Percentiles rank a stretch among this genome's conserved stretches.
Conservation (phyloP, 352 stramenopile species). For the Globisporangium emineosum region DNA sequence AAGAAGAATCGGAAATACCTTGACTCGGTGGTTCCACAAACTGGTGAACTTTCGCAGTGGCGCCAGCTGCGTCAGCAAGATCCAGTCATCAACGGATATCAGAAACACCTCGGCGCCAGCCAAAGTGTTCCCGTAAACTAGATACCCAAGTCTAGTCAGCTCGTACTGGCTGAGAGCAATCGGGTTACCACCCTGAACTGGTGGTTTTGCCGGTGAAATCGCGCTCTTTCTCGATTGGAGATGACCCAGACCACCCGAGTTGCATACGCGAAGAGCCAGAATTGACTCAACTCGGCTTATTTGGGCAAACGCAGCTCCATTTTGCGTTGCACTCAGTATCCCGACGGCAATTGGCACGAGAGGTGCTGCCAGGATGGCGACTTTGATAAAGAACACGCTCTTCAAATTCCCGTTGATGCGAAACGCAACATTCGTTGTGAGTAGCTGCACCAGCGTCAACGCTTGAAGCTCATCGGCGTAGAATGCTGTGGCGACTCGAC, state of each 20-base stretch:
- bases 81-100: background rate
- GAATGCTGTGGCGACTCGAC: background rate
- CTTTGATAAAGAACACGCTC: background rate
- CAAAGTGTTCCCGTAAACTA: background rate
- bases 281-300: background rate
- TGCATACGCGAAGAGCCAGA: background rate
- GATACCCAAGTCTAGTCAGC: background rate
- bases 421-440: background rate
- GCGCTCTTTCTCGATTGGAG: background rate
- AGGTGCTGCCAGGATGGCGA: background rate
- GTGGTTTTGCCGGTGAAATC: background rate
- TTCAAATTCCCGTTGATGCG: background rate
- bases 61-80: background rate
- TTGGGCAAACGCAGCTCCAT: too few relatives aligned
- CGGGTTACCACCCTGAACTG: background rate
- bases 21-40: background rate
- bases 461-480: background rate
- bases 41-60: background rate
- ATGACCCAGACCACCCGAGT: background rate
- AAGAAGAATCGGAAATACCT: background rate
- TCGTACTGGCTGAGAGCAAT: background rate
- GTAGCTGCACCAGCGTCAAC: background rate
- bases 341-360: too few relatives aligned
- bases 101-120: background rate
- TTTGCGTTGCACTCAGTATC: too few relatives aligned